Evolutionary conservation across 176 grass and related monocot species (phyloP).

Genomic region (Rhynchospora tenuis): DNA sequence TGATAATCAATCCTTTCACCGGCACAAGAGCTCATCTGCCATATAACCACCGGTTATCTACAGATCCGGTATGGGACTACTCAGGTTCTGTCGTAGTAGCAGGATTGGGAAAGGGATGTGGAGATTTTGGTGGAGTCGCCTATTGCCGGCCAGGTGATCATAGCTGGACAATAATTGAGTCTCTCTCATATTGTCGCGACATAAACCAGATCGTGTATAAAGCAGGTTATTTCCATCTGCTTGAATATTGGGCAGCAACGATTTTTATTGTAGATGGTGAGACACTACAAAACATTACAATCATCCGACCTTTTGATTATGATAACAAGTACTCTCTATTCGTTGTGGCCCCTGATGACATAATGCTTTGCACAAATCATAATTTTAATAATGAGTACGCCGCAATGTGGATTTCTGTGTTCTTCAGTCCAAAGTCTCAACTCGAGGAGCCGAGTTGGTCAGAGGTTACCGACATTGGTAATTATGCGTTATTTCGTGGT

Average conservation of each 20-base stretch:
- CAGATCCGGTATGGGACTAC: neutral
- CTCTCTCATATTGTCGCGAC: neutral
- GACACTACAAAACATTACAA: neutral
- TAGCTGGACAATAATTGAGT: neutral
- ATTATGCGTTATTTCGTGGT: too few relatives aligned
- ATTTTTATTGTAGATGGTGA: neutral
- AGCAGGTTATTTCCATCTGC: neutral
- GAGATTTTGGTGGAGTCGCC: neutral
- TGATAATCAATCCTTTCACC: neutral
- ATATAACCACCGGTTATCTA: neutral
- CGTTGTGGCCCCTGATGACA: neutral
- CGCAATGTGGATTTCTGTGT: too few relatives aligned
- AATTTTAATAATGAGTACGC: neutral
- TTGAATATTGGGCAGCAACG: neutral
- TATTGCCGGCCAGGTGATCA: neutral
- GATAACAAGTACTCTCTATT: neutral
- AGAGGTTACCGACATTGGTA: too few relatives aligned
- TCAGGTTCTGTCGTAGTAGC: neutral
- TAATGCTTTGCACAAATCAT: neutral
- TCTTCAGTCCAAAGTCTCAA: too few relatives aligned
- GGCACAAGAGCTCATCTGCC: neutral
- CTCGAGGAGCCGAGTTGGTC: too few relatives aligned
- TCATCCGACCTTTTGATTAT: neutral
- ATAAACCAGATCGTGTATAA: neutral
- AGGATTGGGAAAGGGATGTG: neutral